phyloP scores from a whole-genome alignment of 768 basidiomycete species.

The Auricularia sp. region DNA sequence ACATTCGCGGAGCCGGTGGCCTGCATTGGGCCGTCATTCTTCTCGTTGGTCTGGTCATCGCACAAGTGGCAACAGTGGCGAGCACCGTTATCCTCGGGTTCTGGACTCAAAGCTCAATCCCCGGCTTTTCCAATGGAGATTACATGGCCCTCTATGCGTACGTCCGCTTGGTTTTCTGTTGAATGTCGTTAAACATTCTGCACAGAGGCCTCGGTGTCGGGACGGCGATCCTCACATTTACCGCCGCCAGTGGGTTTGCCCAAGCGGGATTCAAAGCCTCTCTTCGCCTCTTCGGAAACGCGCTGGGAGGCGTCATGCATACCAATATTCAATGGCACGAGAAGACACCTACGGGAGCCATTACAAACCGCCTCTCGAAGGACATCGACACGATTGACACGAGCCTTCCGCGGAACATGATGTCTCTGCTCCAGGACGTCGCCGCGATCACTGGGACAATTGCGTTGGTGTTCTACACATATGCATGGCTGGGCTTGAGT shows the following conservation, averaged over 20 bases:
- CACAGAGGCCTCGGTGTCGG: slow-evolving; percentile 40
- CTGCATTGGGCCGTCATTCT: slow-evolving; percentile 32
- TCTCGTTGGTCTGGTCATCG: slow-evolving; percentile 1
- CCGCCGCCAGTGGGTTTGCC: slow-evolving; percentile 46
- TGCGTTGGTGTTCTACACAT: slow-evolving; percentile 54
- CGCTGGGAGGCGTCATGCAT: neutral
- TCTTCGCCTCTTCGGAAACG: neutral
- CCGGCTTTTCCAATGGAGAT: slow-evolving; percentile 44
- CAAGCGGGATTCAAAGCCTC: neutral
- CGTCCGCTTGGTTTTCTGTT: slow-evolving; percentile 27
- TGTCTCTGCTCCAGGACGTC: slow-evolving; percentile 36
- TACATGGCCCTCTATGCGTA: slow-evolving; percentile 55
- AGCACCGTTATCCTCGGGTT: slow-evolving; percentile 63
- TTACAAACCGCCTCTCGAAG: slow-evolving; percentile 47
- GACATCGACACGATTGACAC: slow-evolving; percentile 52
- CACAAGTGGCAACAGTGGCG: slow-evolving; percentile 28
- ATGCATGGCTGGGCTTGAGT: slow-evolving; percentile 52
- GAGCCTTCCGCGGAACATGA: slow-evolving; percentile 25
- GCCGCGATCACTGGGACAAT: slow-evolving; percentile 43
- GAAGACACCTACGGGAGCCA: slow-evolving; percentile 32
- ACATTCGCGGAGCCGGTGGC: slow-evolving; percentile 38
- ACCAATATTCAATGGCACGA: neutral
- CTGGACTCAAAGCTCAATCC: slow-evolving; percentile 54
- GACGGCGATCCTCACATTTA: slow-evolving; percentile 41
- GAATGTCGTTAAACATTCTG: slow-evolving; percentile 37